phyloP scores from a whole-genome alignment of 805 yeast species.

The Kodamaea sagamina region DNA sequence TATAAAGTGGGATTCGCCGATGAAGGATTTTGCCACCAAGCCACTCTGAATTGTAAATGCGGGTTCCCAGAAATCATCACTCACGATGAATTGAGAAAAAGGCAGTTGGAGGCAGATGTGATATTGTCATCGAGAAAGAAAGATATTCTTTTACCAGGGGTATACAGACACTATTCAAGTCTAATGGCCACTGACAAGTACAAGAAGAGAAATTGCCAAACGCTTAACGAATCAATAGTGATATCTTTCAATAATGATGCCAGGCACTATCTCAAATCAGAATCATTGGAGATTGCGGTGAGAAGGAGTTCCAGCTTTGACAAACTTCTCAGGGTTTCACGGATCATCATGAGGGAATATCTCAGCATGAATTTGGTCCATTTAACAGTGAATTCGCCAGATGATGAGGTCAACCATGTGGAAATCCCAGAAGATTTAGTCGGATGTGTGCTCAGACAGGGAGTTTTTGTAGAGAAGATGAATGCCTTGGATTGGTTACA shows the following conservation, averaged over 20 bases:
- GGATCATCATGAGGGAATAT: constrained; percentile 13
- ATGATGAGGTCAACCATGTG: too few species aligned
- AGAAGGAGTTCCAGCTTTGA: background rate
- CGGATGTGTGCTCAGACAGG: constrained; percentile 25
- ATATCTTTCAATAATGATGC: background rate
- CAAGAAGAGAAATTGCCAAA: background rate
- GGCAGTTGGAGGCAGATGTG: constrained; percentile 22
- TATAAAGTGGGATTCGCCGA: constrained; percentile 19
- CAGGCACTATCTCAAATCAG: background rate
- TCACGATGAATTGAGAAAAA: constrained; percentile 24
- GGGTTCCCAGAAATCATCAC: constrained; percentile 12
- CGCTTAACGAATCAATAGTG: background rate
- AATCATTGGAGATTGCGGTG: background rate
- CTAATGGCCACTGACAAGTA: background rate
- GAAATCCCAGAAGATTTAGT: constrained; percentile 26
- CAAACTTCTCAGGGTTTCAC: background rate
- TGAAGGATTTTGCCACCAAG: constrained; percentile 9
- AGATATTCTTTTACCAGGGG: constrained; percentile 12
- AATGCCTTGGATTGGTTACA: constrained; percentile 19
- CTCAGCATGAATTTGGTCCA: constrained; percentile 18
- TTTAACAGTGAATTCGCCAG: constrained; percentile 6
- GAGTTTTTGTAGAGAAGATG: constrained; percentile 23
- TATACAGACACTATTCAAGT: constrained; percentile 9
- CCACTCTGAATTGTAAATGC: background rate
- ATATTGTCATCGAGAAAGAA: too few species aligned